These are phyloP conservation scores for Aegilops umbellulata DNA, from an alignment of 176 grass and related monocot species.

Conservation along the genomic window DNA sequence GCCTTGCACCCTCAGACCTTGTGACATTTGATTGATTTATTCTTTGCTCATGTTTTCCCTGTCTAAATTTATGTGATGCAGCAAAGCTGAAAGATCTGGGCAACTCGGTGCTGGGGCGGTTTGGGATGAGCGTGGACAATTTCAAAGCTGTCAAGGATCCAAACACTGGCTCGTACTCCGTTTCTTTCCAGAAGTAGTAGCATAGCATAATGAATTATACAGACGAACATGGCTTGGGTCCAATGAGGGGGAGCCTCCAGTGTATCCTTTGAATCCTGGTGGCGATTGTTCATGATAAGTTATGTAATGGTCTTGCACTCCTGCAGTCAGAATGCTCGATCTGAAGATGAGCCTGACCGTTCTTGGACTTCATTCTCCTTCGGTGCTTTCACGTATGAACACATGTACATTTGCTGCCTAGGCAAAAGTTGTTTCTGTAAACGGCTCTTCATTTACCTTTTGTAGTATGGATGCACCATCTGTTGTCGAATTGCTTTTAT, in stretches of 20 bases:
- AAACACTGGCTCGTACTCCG: conserved; percentile 74
- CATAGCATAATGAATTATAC: not conserved
- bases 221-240: not conserved
- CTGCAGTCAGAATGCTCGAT: not conserved
- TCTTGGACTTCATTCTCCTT: not conserved
- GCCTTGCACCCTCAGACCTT: not conserved
- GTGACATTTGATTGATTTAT: not conserved
- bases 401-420: not conserved
- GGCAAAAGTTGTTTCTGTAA: not conserved
- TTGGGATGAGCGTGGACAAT: conserved; percentile 81
- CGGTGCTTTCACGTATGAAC: too few relatives aligned
- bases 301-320: not conserved
- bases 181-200: conserved; percentile 65
- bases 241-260: not conserved
- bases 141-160: conserved; percentile 81
- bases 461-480: not conserved
- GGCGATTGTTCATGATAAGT: not conserved
- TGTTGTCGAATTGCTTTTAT: not conserved
- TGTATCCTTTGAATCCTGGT: not conserved
- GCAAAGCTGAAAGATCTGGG: conserved; percentile 83
- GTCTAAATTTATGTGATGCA: conserved; percentile 23
- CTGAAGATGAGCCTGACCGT: not conserved
- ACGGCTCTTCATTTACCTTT: not conserved
- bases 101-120: conserved; percentile 66
- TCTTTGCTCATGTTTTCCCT: not conserved